phyloP scores from a whole-genome alignment of 495 filamentous ascomycete genomes.

The Neurospora tetrasperma region DNA sequence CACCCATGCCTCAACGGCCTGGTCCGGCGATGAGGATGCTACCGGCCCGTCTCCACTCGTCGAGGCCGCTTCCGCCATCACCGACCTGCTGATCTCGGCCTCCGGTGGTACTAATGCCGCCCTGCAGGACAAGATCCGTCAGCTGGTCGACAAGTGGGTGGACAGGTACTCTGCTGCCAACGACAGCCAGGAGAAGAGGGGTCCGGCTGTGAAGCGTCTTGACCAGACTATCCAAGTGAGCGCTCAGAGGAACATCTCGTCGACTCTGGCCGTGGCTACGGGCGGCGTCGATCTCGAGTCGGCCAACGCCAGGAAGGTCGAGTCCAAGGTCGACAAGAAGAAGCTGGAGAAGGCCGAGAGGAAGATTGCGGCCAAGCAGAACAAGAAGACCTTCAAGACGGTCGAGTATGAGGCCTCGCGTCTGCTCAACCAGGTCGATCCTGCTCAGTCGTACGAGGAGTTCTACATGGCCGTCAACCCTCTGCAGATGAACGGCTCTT shows the following conservation, averaged over 20 bases:
- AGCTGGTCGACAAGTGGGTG: slow-evolving; percentile 86
- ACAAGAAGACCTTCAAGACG: slow-evolving; percentile 94
- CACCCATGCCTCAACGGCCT: slow-evolving; percentile 79
- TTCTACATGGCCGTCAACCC: slow-evolving; percentile 99
- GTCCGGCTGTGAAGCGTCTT: slow-evolving; percentile 71
- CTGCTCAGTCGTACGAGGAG: slow-evolving; percentile 93
- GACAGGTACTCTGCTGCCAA: slow-evolving; percentile 63
- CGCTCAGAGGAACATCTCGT: slow-evolving; percentile 87
- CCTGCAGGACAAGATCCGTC: slow-evolving; percentile 66
- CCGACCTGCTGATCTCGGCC: slow-evolving; percentile 78
- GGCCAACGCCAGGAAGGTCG: slow-evolving; percentile 81
- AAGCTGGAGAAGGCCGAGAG: slow-evolving; percentile 98
- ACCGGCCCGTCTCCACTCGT: slow-evolving; percentile 59
- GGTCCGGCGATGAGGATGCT: slow-evolving; percentile 63
- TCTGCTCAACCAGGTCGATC: slow-evolving; percentile 70
- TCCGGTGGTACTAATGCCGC: slow-evolving; percentile 60
- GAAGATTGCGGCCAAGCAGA: slow-evolving; percentile 97
- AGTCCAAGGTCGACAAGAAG: slow-evolving; percentile 95
- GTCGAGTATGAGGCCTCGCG: slow-evolving; percentile 95
- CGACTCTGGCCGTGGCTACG: slow-evolving; percentile 79
- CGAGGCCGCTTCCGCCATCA: slow-evolving; percentile 77
- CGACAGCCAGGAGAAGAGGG: slow-evolving; percentile 45
- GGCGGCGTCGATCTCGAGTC: slow-evolving; percentile 87
- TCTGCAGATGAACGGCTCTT: slow-evolving; percentile 62
- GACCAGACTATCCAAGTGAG: slow-evolving; percentile 95